Base-by-base conservation (phyloP, 2,329 filamentous ascomycete species). In the Ophiostoma himal-ulmi region DNA sequence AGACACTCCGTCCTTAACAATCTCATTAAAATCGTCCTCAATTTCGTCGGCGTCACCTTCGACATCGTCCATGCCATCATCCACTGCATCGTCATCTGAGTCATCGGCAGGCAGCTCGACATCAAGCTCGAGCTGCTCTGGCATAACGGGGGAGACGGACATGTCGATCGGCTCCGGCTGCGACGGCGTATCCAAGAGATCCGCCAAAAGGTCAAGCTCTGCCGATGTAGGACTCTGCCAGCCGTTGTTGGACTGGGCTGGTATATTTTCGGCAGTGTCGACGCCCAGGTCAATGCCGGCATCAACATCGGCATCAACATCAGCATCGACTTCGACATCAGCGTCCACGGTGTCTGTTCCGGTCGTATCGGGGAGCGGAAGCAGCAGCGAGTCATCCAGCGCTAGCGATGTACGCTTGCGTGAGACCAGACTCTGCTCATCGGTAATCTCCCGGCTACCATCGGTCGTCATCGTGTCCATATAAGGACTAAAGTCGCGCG, bases 151-250 rank as follows among this genome's bases (percentile, higher is more conserved):
- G 1, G 70, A 67, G 5, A 41, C 14, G 3, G 39, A 11, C 22
- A 41, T 13, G 8, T 64, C 68, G 22, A 65, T n/a, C 11, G 36
- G 34, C 36, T n/a, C 36, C 1, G 62, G 30, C 6, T 22, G 41
- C 20, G 39, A 5, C 1, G 70, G 65, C 3, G 68, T 64, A 57
- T 41, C 52, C 13, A 65, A 11, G 2, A 65, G 44, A 2, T 69
- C 62, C 1, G 13, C 3, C 39, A 69, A 11, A 1, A 67, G 68
- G 10, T 66, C n/a, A 10, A 70, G 67, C 17, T 70, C 71, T n/a
- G 69, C 69, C 4, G 69, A 52, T 5, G 69, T 69, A 1, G 69
- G 71, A 34, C 71, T 72, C 20, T 65, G 71, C 71, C 71, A 72
- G 41, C 22, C 34, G 39, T 70, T 64, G 26, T 66, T 30, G 22